phyloP scores from a whole-genome alignment of 2,329 filamentous ascomycete species.

The Alternaria panax region DNA sequence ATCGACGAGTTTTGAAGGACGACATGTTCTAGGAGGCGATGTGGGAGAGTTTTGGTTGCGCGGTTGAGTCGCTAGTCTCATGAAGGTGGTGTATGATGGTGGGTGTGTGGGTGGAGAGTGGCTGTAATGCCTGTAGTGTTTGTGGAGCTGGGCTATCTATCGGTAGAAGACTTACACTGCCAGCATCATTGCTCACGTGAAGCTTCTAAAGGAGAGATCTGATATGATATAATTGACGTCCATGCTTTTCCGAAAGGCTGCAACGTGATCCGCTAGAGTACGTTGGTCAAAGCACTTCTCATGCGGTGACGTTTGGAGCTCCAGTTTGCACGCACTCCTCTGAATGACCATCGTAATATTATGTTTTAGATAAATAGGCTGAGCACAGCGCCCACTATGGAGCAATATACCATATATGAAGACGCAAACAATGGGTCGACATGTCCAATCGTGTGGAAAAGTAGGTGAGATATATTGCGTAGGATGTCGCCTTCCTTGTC shows the following conservation, averaged over 20 bases:
- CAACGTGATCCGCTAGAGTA: neutral
- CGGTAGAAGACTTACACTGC: neutral
- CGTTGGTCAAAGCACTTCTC: neutral
- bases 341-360: neutral
- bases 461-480: neutral
- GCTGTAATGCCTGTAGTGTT: neutral
- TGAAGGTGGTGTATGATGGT: neutral
- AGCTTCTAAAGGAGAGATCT: neutral
- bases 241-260: neutral
- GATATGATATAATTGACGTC: neutral
- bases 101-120: neutral
- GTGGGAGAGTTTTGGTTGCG: neutral
- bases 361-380: neutral
- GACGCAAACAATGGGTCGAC: neutral
- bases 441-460: neutral
- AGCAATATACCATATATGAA: neutral
- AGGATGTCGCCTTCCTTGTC: neutral
- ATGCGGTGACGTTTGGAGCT: neutral
- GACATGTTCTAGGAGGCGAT: neutral
- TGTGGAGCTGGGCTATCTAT: neutral
- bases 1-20: neutral
- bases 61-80: neutral
- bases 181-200: neutral
- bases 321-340: neutral
- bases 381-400: neutral